A percentile compares a stretch with the other conserved stretches of the same genome.
Conservation (phyloP, 306 rosid species). For the Rosa chinensis region DNA sequence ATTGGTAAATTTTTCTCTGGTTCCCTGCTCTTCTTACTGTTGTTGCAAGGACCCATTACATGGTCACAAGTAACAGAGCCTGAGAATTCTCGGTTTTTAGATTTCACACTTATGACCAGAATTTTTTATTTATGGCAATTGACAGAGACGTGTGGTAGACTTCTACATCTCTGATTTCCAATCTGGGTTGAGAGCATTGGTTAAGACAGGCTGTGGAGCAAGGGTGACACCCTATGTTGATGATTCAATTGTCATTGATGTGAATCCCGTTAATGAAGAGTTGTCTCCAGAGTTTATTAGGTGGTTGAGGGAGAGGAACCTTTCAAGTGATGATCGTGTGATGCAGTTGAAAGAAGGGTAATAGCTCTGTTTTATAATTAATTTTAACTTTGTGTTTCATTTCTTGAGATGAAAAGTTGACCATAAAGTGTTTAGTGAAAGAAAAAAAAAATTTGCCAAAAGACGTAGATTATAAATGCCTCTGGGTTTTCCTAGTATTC, state of each 20-base stretch:
- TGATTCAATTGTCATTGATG: conserved; percentile 62
- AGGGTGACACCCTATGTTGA: conserved; percentile 93
- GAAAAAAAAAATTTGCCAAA: background rate
- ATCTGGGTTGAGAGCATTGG: conserved; percentile 97
- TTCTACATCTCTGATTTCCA: conserved; percentile 99
- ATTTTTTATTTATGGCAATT: conserved; percentile 28
- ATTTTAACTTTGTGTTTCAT: background rate
- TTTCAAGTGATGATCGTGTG: conserved; percentile 75
- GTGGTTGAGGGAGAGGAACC: conserved; percentile 90
- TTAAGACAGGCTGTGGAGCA: conserved; percentile 90
- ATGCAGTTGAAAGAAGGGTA: conserved; percentile 98
- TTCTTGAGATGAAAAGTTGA: background rate
- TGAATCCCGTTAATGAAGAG: conserved; percentile 71
- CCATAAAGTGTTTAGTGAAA: background rate
- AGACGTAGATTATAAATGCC: background rate
- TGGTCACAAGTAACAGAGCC: background rate
- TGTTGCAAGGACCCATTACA: background rate
- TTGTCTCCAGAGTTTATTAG: conserved; percentile 75
- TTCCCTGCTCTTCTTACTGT: background rate
- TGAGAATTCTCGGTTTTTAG: background rate
- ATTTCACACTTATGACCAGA: conserved; percentile 28
- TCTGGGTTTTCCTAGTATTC: background rate
- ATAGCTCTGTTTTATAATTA: conserved; percentile 15
- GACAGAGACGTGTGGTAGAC: conserved; percentile 93
- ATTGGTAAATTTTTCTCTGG: background rate